phyloP scores from a whole-genome alignment of 192 early-diverging fungal species.

The Coemansia sp. region DNA sequence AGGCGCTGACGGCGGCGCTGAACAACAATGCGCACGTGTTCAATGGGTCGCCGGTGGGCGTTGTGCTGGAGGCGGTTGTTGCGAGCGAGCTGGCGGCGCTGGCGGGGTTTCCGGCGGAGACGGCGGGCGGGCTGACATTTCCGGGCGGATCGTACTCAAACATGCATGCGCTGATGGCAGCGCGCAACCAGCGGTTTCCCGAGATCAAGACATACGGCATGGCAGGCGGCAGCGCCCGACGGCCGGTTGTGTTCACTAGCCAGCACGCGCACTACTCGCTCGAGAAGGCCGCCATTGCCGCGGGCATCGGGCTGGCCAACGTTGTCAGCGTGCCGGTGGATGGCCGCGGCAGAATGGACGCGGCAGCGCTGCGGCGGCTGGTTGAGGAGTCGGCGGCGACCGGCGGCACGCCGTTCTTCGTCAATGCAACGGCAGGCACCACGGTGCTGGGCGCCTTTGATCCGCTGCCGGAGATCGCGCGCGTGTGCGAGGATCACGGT shows the following conservation, averaged over 20 bases:
- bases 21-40: constrained; percentile 84
- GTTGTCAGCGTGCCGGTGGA: constrained; percentile 70
- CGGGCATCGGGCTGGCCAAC: constrained; percentile 71
- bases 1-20: constrained; percentile 67
- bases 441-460: constrained; percentile 85
- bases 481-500: constrained; percentile 60
- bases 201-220: constrained; percentile 61
- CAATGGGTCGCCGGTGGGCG: constrained; percentile 68
- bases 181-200: constrained; percentile 67
- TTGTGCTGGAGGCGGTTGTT: constrained; percentile 68
- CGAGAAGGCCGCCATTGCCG: constrained; percentile 67
- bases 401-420: constrained; percentile 72
- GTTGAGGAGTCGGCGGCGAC: constrained; percentile 41
- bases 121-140: constrained; percentile 65
- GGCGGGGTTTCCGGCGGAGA: constrained; percentile 28
- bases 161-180: constrained; percentile 73
- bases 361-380: constrained; percentile 55
- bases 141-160: constrained; percentile 79
- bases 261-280: constrained; percentile 74
- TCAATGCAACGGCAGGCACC: constrained; percentile 82
- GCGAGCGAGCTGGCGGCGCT: constrained; percentile 42
- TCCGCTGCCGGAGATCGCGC: constrained; percentile 60
- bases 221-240: constrained; percentile 14
- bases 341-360: constrained; percentile 61
- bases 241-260: constrained; percentile 70